These are phyloP conservation scores for Aspergillus bridgeri DNA, from an alignment of 495 filamentous ascomycete species.

Conservation along the genomic window DNA sequence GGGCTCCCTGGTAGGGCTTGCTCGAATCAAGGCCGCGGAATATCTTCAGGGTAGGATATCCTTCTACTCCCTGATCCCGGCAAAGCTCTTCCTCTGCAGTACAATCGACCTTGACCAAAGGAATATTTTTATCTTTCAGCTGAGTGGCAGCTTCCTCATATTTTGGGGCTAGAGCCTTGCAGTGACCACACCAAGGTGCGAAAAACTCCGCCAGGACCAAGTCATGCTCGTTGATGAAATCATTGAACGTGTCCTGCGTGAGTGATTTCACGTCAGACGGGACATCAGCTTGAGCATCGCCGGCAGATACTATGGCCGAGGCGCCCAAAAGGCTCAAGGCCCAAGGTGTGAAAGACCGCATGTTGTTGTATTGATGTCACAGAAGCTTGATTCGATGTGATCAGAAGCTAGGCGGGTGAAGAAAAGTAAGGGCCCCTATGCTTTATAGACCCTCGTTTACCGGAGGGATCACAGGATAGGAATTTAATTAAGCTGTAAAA, in stretches of 20 bases:
- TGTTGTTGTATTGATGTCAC: conserved; percentile 29
- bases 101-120: conserved; percentile 92
- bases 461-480: background rate
- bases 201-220: conserved; percentile 97
- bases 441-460: background rate
- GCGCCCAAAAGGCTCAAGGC: conserved; percentile 59
- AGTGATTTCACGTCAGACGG: conserved; percentile 77
- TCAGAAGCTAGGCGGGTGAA: background rate
- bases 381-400: background rate
- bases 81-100: conserved; percentile 92
- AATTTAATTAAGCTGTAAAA: background rate
- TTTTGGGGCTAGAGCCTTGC: conserved; percentile 89
- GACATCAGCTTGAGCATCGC: conserved; percentile 49
- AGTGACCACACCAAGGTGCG: conserved; percentile 99
- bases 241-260: conserved; percentile 78
- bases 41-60: conserved; percentile 97
- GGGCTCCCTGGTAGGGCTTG: conserved; percentile 79
- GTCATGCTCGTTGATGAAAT: conserved; percentile 80
- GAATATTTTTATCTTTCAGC: conserved; percentile 93
- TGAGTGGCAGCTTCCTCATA: conserved; percentile 91
- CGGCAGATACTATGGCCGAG: conserved; percentile 59
- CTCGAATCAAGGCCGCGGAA: conserved; percentile 90
- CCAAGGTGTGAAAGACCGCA: conserved; percentile 55
- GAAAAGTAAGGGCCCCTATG: background rate
- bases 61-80: conserved; percentile 84